Evolutionary conservation across 2,329 filamentous ascomycete genomes (phyloP), one percentile per base, ranked within the genome.

Genomic region (Fusarium sp.): DNA sequence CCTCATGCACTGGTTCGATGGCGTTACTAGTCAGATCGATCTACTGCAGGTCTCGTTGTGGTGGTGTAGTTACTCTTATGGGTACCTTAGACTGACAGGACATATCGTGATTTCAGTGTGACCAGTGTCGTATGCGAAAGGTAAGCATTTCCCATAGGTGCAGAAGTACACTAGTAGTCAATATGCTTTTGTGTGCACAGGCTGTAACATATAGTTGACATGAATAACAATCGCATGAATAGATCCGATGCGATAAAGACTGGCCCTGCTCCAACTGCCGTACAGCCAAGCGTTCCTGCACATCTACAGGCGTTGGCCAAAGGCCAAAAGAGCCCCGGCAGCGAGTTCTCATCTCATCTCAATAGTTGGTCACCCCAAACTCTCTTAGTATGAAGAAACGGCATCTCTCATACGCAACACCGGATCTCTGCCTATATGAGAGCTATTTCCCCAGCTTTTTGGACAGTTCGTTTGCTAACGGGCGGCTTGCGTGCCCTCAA

Each of bases 231-330:
- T 42, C 57, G 42, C 20, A 45, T 53, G 23, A 50, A 46, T 66
- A 88, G 86, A 86, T 88, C 56, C 84, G 85, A 45, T 88, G 86
- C 71, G 85, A 88, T 72, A 87, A 86, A 74, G 83, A 85, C 39
- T 82, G 81, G 63, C 86, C 86, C 24, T 88, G 86, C 73, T 84
- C 85, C 51, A 88, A 87, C 69, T 88, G 86, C 70, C 81, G 83
- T 32, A 85, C 81, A 23, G 83, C 85, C 26, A 83, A 82, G 63
- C 79, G 85, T 10, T 71, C 79, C 14, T 88, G 86, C 71, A 86
- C 83, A 58, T 87, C 84, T 6, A 86, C 84, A 1, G 85, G 85
- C 5, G 77, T 80, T 14, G 83, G 83, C 9, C 85, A 87, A 70
- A 82, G 84, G 60, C 83, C 84, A 24, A 86, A 84, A 72, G 85